phyloP scores from a whole-genome alignment of 169 alveolate genomes.

The Eimeria necatrix region DNA sequence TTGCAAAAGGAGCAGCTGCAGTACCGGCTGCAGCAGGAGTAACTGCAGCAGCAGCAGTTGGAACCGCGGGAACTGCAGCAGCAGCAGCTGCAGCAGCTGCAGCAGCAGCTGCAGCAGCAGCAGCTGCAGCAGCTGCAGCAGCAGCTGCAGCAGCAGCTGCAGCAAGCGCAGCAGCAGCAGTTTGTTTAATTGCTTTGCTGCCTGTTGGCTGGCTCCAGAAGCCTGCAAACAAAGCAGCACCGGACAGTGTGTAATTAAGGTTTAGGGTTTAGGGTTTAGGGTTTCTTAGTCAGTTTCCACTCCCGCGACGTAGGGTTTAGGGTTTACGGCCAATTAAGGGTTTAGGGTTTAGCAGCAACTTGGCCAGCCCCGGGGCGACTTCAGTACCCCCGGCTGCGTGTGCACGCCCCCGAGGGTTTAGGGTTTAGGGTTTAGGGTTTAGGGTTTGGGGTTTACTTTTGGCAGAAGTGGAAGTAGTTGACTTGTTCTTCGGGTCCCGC shows the following conservation, averaged over 20 bases:
- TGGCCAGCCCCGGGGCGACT: too few relatives aligned
- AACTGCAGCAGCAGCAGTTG: too few relatives aligned
- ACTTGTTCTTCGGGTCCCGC: background rate
- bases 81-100: too few relatives aligned
- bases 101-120: constrained; percentile 32
- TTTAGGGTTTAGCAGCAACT: constrained; percentile 39
- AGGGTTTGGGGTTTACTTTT: constrained; percentile 22
- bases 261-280: constrained; percentile 20
- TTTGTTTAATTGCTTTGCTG: too few relatives aligned
- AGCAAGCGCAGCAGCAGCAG: background rate
- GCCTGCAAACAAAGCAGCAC: background rate
- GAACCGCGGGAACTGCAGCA: too few relatives aligned
- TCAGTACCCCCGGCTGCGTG: too few relatives aligned
- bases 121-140: background rate
- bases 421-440: constrained; percentile 47
- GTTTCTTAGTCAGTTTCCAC: constrained; percentile 6
- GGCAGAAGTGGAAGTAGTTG: background rate
- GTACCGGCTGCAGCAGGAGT: too few relatives aligned
- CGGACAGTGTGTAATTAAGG: too few relatives aligned
- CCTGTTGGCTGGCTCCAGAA: background rate
- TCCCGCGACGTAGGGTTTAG: too few relatives aligned
- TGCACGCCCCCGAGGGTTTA: constrained; percentile 4
- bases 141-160: background rate
- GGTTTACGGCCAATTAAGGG: background rate
- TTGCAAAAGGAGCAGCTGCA: too few relatives aligned